These are phyloP conservation scores for Solanum pennellii DNA, from an alignment of 257 asterid species.

Conservation along the genomic window DNA sequence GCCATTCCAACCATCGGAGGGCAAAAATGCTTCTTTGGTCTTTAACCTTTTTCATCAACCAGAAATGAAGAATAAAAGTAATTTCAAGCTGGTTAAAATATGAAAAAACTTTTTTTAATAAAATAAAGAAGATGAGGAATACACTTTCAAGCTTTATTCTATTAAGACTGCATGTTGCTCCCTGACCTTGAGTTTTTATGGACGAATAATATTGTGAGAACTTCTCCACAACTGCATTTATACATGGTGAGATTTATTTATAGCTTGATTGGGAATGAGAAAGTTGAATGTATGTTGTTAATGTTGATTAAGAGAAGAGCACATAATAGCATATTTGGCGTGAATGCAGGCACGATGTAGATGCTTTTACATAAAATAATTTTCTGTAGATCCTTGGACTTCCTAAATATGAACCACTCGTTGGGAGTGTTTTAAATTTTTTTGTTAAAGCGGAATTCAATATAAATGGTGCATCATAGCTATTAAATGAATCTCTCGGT, in stretches of 20 bases:
- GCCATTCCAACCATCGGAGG: not conserved
- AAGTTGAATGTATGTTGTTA: not conserved
- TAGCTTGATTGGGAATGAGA: not conserved
- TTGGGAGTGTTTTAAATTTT: not conserved
- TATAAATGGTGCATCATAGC: not conserved
- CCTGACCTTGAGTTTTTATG: not conserved
- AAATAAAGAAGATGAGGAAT: not conserved
- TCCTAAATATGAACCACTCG: no score
- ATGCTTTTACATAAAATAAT: no score
- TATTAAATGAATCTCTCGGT: not conserved
- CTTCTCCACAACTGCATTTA: not conserved
- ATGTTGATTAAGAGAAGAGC: not conserved
- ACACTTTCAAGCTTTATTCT: not conserved
- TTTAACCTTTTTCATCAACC: not conserved
- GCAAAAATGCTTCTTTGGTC: not conserved
- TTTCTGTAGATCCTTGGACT: no score
- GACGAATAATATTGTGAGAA: not conserved
- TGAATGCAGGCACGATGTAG: not conserved
- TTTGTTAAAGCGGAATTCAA: not conserved
- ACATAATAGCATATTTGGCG: not conserved
- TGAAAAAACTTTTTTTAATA: not conserved
- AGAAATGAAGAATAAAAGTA: not conserved
- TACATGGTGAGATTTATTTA: not conserved
- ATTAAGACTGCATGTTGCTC: not conserved
- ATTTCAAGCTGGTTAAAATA: not conserved